Evolutionary conservation across 75 land plant species (phyloP), one percentile per base, ranked within the genome.

Genomic region (Azolla pinnata): DNA sequence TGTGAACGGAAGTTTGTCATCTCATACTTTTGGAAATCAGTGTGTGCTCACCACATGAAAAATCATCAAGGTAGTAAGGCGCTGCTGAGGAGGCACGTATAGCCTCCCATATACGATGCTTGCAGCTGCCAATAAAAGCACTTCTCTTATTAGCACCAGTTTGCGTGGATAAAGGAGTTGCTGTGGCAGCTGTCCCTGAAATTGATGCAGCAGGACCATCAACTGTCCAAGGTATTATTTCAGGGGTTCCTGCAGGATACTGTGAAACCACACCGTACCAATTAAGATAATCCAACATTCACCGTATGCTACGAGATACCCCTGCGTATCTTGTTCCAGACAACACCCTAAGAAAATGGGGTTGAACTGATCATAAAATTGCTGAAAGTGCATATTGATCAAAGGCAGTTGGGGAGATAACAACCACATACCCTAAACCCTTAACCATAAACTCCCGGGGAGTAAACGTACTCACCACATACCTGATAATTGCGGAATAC

Each of bases 1-100:
- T n/a, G n/a, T n/a, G n/a, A n/a, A n/a, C n/a, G n/a, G n/a, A n/a
- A n/a, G n/a, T n/a, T 4, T 2, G 12, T 46, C 2, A 35, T 62
- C 61, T 24, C 29, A 61, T 61, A 16, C n/a, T 55, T 55, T 50
- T n/a, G n/a, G n/a, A 55, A 23, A 29, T 25, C 14, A 44, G 24
- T 29, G 50, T 1, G 60, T 9, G 27, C 57, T 55, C 69, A 95
- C 96, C 96, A 75, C 75, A 80, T 20, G 99, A 83, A 46, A 70
- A 95, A 67, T 89, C 99, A 78, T 95, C 99, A 55, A 95, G 83
- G 76, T 95, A 95, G 62, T 95, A 95, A 31, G 99, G 99, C 57
- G 99, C 99, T 58, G 99, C 99, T 63, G 99, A 95, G 2, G 99
- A 95, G 47, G 99, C 99, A 72, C 99, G 79, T 73, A 92, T 92